Evolutionary conservation across 169 alveolate genomes (phyloP), one percentile per base, ranked within the genome.

Genomic region (Plasmodium fragile): DNA sequence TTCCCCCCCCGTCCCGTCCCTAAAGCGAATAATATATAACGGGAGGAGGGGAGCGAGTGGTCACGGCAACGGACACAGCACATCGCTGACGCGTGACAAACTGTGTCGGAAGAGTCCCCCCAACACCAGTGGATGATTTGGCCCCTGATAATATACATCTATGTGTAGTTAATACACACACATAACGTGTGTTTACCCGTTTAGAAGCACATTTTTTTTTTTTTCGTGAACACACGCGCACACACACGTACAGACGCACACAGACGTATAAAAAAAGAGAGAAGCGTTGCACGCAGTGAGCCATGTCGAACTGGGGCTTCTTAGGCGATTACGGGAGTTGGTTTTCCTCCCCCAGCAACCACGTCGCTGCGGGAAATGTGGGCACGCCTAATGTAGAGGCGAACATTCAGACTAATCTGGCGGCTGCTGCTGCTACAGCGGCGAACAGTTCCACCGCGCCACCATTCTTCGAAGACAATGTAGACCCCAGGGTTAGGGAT

Each of bases 261-360:
- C 45, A 39, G 45, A 1, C 45, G 10, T 3, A 5, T 39, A n/a
- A n/a, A n/a, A n/a, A n/a, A n/a, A n/a, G n/a, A n/a, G n/a, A n/a
- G n/a, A n/a, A n/a, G n/a, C n/a, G n/a, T n/a, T n/a, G n/a, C n/a
- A 39, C 45, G 0, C 10, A 81, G 28, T 22, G 28, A 39, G 45
- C 36, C 75, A 85, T 85, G 93, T 85, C 93, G 16, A 75, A 75
- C 69, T 85, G 93, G 93, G 39, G 65, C 18, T 83, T 83, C 41
- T 73, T 85, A 28, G 80, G 45, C 2, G 93, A 85, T 4, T 85
- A 73, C 30, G 69, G 81, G 13, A 85, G 10, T 22, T 85, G 93
- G 93, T 52, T 85, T n/a, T 5, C 79, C 32, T 13, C 70, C 34
- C 30, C 77, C 16, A 49, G 69, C 11, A 79, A 43, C 18, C 11